These are phyloP conservation scores for Phenoliferia sp. DNA, from an alignment of 1,284 basidiomycete species.

Conservation along the genomic window DNA sequence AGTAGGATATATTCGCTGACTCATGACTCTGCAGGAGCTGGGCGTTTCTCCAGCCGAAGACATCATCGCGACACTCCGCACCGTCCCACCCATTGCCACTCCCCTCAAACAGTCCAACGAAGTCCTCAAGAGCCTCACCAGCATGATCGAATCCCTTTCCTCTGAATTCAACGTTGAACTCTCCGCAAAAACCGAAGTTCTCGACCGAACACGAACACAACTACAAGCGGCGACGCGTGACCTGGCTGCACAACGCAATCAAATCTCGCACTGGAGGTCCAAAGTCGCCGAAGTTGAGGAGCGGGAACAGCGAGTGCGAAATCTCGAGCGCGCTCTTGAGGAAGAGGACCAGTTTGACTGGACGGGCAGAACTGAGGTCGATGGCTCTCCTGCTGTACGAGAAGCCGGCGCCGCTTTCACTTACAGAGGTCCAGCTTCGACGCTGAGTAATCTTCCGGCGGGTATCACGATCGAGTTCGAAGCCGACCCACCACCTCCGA, in stretches of 20 bases:
- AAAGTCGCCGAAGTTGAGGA: constrained; percentile 71
- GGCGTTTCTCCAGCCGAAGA: constrained; percentile 65
- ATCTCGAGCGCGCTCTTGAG: constrained; percentile 69
- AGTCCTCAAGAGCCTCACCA: constrained; percentile 78
- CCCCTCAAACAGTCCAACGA: constrained; percentile 81
- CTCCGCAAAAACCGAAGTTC: constrained; percentile 74
- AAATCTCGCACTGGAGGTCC: constrained; percentile 67
- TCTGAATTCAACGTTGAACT: constrained; percentile 78
- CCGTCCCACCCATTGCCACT: constrained; percentile 52
- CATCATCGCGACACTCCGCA: constrained; percentile 61
- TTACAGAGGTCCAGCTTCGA: constrained; percentile 60
- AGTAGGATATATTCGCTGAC: background rate
- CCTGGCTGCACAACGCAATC: constrained; percentile 79
- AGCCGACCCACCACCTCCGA: constrained; percentile 48
- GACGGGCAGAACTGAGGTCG: constrained; percentile 72
- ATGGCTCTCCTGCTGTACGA: constrained; percentile 49
- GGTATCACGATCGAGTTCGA: constrained; percentile 34
- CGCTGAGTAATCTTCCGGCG: constrained; percentile 33
- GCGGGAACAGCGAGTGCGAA: constrained; percentile 66
- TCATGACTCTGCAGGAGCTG: constrained; percentile 43
- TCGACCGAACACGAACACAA: constrained; percentile 79
- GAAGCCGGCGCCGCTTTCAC: constrained; percentile 58
- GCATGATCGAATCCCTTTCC: constrained; percentile 72
- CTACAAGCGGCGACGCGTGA: constrained; percentile 84
- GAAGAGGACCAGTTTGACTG: constrained; percentile 78